Base-by-base conservation (phyloP, 2,329 filamentous ascomycete genomes). In the Colletotrichum abscissum region DNA sequence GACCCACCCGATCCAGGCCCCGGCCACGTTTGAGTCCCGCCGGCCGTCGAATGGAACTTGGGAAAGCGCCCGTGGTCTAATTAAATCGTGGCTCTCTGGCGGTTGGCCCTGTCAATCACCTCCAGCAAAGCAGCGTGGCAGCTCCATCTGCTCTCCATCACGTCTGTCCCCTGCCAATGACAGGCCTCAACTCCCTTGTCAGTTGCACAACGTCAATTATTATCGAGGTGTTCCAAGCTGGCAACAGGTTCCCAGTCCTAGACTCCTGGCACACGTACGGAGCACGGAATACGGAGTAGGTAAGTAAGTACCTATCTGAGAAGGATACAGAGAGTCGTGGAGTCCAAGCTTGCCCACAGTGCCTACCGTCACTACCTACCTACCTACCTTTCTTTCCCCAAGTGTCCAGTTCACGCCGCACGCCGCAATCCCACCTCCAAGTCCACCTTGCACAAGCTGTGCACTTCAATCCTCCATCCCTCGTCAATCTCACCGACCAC, bases 401-500 rank as follows among this genome's bases (percentile, higher is more conserved):
- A 60, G 57, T 35, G 16, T 65, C 30, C 62, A 16, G 42, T 59
- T 69, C 30, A 68, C 57, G 57, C 58, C 54, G 42, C 66, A 68
- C 57, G 57, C 58, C 54, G 55, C 66, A 26, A 30, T 63, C 19
- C 42, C 66, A 69, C 52, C 35, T 42, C 58, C 30, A 49, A 54
- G 24, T 30, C 56, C 55, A 46, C 42, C 63, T 46, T 49, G 63
- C 56, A 67, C 56, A 56, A 57, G 63, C 57, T 57, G 67, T 63
- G 69, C 63, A 59, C 58, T 58, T 55, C 57, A 66, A 56, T 56
- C 54, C 35, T 12, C 30, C 60, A 73, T 69, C 60, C 56, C 60
- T 73, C 67, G 56, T 54, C 59, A 73, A 69, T 64, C 66, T 69
- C 69, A 69, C 70, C 58, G 42, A 35, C 59, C 60, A 71, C 68